Percentiles rank a stretch among this genome's conserved stretches.
Evolutionary conservation across 2,329 filamentous ascomycete genomes (phyloP).

Genomic region (Botrytis fabae): DNA sequence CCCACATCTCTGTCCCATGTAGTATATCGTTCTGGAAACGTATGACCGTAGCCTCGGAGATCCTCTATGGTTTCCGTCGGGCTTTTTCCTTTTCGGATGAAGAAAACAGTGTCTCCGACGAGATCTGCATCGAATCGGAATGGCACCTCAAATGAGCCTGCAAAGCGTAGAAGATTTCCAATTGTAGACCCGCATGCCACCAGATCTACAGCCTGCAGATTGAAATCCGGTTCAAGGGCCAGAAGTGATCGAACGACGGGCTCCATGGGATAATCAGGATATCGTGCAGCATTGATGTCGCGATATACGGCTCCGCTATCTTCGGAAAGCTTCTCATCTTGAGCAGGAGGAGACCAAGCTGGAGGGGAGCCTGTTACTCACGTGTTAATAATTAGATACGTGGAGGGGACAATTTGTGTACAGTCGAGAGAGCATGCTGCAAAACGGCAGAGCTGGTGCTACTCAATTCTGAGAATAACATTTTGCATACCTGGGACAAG

Average conservation of each 20-base stretch:
- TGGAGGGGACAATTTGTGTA: neutral
- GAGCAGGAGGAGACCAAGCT: slow-evolving; percentile 49
- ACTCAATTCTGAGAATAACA: neutral
- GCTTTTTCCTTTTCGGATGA: slow-evolving; percentile 61
- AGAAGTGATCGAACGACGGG: slow-evolving; percentile 46
- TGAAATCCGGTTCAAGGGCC: slow-evolving; percentile 42
- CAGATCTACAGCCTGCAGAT: slow-evolving; percentile 49
- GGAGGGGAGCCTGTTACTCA: slow-evolving; percentile 49
- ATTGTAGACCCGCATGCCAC: slow-evolving; percentile 62
- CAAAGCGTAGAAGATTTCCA: slow-evolving; percentile 61
- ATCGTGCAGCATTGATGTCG: slow-evolving; percentile 47
- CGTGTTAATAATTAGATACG: neutral
- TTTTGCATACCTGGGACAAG: slow-evolving; percentile 47
- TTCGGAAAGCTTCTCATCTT: slow-evolving; percentile 41
- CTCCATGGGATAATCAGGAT: slow-evolving; percentile 45
- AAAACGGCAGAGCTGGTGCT: neutral
- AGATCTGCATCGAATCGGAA: slow-evolving; percentile 62
- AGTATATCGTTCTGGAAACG: slow-evolving; percentile 67
- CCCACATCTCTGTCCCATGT: slow-evolving; percentile 57
- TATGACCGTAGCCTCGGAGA: slow-evolving; percentile 63
- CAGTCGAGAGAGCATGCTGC: neutral
- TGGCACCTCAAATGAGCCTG: slow-evolving; percentile 43
- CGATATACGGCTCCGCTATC: slow-evolving; percentile 46
- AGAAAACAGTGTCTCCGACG: slow-evolving; percentile 59
- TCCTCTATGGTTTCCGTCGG: slow-evolving; percentile 56